phyloP scores from a whole-genome alignment of 192 early-diverging fungal species.

The Coemansia sp. region DNA sequence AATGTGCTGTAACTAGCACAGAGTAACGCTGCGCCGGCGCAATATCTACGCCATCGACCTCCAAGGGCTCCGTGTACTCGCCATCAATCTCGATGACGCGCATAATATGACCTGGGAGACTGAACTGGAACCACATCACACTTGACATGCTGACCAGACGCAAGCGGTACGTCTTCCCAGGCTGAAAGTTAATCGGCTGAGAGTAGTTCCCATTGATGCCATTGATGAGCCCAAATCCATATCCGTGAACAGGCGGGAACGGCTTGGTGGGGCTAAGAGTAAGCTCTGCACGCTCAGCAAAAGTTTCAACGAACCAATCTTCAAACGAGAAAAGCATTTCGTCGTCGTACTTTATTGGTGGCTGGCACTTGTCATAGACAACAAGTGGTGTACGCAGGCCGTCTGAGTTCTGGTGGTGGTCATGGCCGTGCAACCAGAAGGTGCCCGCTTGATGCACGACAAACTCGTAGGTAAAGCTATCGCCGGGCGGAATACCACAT shows the following conservation, averaged over 20 bases:
- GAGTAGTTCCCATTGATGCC: constrained; percentile 52
- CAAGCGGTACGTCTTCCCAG: constrained; percentile 78
- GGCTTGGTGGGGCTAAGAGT: constrained; percentile 53
- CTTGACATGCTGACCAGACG: constrained; percentile 76
- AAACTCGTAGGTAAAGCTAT: constrained; percentile 67
- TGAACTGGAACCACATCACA: constrained; percentile 67
- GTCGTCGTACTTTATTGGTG: constrained; percentile 63
- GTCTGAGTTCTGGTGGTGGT: constrained; percentile 72
- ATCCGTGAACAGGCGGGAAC: constrained; percentile 63
- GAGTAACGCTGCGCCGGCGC: constrained; percentile 78
- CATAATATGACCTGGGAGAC: constrained; percentile 74
- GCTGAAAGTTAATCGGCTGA: constrained; percentile 60
- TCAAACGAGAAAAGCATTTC: constrained; percentile 64
- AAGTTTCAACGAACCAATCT: constrained; percentile 72
- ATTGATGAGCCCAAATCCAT: constrained; percentile 40
- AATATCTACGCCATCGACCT: constrained; percentile 59
- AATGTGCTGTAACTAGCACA: constrained; percentile 71
- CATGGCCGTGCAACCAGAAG: constrained; percentile 82
- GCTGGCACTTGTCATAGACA: constrained; percentile 57
- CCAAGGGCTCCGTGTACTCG: constrained; percentile 57
- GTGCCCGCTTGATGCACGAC: constrained; percentile 70
- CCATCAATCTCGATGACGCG: constrained; percentile 81
- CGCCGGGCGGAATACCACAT: constrained; percentile 71
- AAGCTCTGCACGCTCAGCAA: constrained; percentile 45
- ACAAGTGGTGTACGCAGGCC: constrained; percentile 74